Percentiles rank a stretch among this genome's conserved stretches.
phyloP scores from a whole-genome alignment of 2,329 filamentous ascomycete species.

The Ceratocystis colombiana region DNA sequence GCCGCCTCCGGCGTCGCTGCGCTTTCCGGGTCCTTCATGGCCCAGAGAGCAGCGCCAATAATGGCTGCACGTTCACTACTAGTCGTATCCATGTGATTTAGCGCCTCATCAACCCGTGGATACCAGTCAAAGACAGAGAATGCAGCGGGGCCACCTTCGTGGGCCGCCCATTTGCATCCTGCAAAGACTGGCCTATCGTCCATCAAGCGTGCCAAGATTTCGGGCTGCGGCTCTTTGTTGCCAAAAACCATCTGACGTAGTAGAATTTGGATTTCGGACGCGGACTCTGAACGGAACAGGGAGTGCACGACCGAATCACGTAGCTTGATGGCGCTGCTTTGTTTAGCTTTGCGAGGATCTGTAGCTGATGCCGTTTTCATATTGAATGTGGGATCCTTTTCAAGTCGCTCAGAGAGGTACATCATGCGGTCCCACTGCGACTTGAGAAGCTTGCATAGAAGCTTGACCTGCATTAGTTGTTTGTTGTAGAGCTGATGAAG shows the following conservation, averaged over 20 bases:
- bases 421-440: conserved; percentile 28
- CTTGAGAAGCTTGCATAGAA: conserved; percentile 24
- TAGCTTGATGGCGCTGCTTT: conserved; percentile 22
- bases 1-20: conserved; percentile 5
- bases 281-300: conserved; percentile 1
- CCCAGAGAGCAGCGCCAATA: not conserved
- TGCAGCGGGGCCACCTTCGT: conserved; percentile 13
- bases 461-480: conserved; percentile 7
- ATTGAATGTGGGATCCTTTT: conserved; percentile 13
- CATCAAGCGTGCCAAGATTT: not conserved
- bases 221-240: not conserved
- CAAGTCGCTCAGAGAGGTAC: conserved; percentile 25
- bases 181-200: conserved; percentile 2
- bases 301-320: conserved; percentile 15
- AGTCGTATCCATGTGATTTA: not conserved
- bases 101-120: conserved; percentile 15
- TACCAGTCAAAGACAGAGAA: conserved; percentile 24
- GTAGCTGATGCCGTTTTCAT: not conserved
- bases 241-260: not conserved
- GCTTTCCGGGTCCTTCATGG: conserved; percentile 1
- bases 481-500: conserved; percentile 18
- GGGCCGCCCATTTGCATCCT: conserved; percentile 14
- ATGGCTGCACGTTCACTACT: conserved; percentile 8
- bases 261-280: conserved; percentile 1
- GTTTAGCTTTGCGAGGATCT: conserved; percentile 20